These are phyloP conservation scores for Vicia faba DNA, from an alignment of 306 rosid genomes.

Conservation along the genomic window DNA sequence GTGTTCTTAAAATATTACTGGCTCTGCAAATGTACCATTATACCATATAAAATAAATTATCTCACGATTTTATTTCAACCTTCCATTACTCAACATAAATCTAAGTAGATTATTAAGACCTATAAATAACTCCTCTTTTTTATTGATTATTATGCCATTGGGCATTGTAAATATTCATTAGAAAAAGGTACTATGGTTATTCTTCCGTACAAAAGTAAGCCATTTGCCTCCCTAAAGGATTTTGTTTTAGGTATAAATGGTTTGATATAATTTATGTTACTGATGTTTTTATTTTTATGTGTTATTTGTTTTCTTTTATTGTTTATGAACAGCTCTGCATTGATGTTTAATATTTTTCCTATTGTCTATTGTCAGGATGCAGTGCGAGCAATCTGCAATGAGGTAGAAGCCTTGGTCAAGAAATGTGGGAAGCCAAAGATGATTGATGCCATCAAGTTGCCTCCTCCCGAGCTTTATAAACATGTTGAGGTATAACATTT, in stretches of 20 bases:
- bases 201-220: slow-evolving; percentile 17
- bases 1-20: slow-evolving; percentile 22
- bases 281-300: slow-evolving; percentile 4
- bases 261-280: slow-evolving; percentile 14
- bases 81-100: background rate
- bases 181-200: background rate
- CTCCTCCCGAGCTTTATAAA: slow-evolving; percentile 86
- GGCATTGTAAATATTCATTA: slow-evolving; percentile 31
- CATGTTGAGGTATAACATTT: slow-evolving; percentile 74
- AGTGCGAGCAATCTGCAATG: slow-evolving; percentile 80
- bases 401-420: slow-evolving; percentile 81
- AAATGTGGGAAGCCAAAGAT: slow-evolving; percentile 92
- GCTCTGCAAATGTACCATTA: slow-evolving; percentile 10
- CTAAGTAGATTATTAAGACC: background rate
- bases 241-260: slow-evolving; percentile 19
- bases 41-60: slow-evolving; percentile 11
- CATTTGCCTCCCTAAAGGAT: slow-evolving; percentile 16
- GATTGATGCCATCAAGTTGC: slow-evolving; percentile 87
- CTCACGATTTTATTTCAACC: background rate
- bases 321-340: slow-evolving; percentile 29
- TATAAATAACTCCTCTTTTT: slow-evolving; percentile 22
- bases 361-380: slow-evolving; percentile 69
- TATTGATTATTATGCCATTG: slow-evolving; percentile 9
- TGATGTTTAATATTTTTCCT: slow-evolving; percentile 36
- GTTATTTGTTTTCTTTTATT: slow-evolving; percentile 25